phyloP scores from a whole-genome alignment of 78 protist genomes.

The Pigoraptor vietnamica region DNA sequence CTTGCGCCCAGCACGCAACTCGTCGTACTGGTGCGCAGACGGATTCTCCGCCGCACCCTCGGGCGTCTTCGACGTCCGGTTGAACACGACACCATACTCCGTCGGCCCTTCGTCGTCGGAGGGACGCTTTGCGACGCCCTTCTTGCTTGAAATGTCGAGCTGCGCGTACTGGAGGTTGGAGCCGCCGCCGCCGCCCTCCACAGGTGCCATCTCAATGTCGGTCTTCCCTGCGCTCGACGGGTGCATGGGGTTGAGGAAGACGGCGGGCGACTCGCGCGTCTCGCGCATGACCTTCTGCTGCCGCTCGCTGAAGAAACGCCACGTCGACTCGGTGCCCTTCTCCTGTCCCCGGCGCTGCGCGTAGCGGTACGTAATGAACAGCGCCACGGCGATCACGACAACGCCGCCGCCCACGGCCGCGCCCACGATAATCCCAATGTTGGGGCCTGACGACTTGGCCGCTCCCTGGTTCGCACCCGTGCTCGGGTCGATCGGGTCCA shows the following conservation, averaged over 20 bases:
- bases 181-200: too few species aligned
- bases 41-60: too few species aligned
- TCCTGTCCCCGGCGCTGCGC: not conserved
- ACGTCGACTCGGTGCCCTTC: not conserved
- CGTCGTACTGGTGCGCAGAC: too few species aligned
- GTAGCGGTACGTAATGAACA: not conserved
- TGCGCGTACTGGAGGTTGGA: too few species aligned
- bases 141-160: too few species aligned
- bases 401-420: not conserved
- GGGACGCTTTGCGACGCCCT: too few species aligned
- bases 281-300: not conserved
- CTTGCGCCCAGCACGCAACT: too few species aligned
- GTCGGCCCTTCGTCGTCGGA: too few species aligned
- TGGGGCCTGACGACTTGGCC: not conserved
- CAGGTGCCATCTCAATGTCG: not conserved
- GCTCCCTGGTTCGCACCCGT: too few species aligned
- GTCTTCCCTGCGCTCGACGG: not conserved
- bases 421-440: not conserved
- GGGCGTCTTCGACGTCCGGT: too few species aligned
- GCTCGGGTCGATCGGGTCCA: too few species aligned
- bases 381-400: not conserved
- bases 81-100: too few species aligned
- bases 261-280: not conserved
- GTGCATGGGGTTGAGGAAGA: not conserved
- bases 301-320: not conserved